phyloP scores from a whole-genome alignment of 1,284 basidiomycete genomes.

The Pascua guehoae region DNA sequence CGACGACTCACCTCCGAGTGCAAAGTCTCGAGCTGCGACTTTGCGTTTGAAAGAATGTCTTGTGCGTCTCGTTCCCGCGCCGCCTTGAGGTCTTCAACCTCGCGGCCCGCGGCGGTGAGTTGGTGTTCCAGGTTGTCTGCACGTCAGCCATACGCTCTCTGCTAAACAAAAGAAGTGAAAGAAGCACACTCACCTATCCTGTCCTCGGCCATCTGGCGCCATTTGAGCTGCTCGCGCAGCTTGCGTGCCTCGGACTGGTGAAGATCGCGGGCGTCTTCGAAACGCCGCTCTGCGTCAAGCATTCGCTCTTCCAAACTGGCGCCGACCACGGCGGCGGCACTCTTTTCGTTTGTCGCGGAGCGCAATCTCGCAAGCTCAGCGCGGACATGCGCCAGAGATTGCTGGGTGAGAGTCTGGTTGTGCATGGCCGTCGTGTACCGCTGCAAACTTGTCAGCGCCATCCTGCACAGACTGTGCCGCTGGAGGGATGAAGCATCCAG shows the following conservation, averaged over 20 bases:
- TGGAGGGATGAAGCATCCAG: not conserved
- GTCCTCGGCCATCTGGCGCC: constrained; percentile 36
- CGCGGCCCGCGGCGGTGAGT: constrained; percentile 60
- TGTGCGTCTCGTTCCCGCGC: constrained; percentile 66
- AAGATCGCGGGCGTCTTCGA: constrained; percentile 83
- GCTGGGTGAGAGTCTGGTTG: constrained; percentile 44
- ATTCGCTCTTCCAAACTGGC: constrained; percentile 51
- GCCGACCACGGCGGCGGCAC: constrained; percentile 22
- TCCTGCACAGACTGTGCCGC: not conserved
- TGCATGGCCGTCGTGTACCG: constrained; percentile 67
- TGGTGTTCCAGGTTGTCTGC: constrained; percentile 70
- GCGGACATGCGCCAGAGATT: constrained; percentile 42
- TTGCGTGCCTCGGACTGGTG: constrained; percentile 68
- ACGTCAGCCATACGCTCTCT: constrained; percentile 1
- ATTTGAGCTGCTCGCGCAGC: constrained; percentile 58
- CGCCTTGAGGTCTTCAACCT: constrained; percentile 63
- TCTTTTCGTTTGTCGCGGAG: constrained; percentile 22
- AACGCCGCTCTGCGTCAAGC: constrained; percentile 48
- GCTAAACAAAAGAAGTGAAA: too few relatives aligned
- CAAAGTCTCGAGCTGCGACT: constrained; percentile 61
- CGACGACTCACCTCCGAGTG: constrained; percentile 47
- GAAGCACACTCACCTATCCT: constrained; percentile 31
- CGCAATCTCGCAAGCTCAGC: constrained; percentile 35
- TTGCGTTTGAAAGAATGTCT: constrained; percentile 67
- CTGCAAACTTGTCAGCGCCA: constrained; percentile 48